A percentile compares a stretch with the other conserved stretches of the same genome.
Conservation (phyloP, 768 basidiomycete genomes). For the Porphyrellus cyaneotinctus region DNA sequence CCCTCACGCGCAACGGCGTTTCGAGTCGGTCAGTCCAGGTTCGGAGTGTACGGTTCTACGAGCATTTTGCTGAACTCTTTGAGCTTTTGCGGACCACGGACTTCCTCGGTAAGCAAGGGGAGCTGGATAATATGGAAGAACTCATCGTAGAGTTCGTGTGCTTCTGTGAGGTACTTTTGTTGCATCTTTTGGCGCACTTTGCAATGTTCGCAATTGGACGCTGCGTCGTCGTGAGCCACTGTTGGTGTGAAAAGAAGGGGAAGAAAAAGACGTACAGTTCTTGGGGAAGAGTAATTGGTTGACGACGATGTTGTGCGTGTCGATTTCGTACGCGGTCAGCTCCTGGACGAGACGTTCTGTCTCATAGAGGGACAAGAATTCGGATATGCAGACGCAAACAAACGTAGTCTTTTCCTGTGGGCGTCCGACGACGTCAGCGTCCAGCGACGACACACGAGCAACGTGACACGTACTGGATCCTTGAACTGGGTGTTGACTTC, state of each 20-base stretch:
- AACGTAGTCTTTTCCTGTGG: constrained; percentile 95
- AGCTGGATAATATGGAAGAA: constrained; percentile 97
- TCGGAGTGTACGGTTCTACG: constrained; percentile 69
- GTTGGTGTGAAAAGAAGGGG: neutral
- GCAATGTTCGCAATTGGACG: constrained; percentile 93
- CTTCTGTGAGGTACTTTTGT: constrained; percentile 94
- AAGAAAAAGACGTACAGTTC: constrained; percentile 53
- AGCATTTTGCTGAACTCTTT: constrained; percentile 92
- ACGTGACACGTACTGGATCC: constrained; percentile 69
- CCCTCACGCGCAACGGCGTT: neutral
- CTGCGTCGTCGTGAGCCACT: constrained; percentile 36
- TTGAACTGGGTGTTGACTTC: constrained; percentile 99
- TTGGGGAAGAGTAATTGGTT: constrained; percentile 96
- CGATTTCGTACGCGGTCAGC: constrained; percentile 89
- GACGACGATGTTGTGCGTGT: constrained; percentile 98
- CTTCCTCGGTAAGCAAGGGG: constrained; percentile 94
- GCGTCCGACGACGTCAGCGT: neutral
- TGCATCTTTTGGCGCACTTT: constrained; percentile 94
- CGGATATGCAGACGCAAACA: constrained; percentile 97
- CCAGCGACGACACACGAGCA: neutral
- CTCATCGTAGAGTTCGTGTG: constrained; percentile 95
- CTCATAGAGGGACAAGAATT: constrained; percentile 97
- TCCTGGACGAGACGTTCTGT: constrained; percentile 98
- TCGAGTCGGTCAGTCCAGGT: constrained; percentile 16
- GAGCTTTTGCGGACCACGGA: constrained; percentile 91